These are phyloP conservation scores for Phytophthora europaea DNA, from an alignment of 352 stramenopile genomes.

Conservation along the genomic window DNA sequence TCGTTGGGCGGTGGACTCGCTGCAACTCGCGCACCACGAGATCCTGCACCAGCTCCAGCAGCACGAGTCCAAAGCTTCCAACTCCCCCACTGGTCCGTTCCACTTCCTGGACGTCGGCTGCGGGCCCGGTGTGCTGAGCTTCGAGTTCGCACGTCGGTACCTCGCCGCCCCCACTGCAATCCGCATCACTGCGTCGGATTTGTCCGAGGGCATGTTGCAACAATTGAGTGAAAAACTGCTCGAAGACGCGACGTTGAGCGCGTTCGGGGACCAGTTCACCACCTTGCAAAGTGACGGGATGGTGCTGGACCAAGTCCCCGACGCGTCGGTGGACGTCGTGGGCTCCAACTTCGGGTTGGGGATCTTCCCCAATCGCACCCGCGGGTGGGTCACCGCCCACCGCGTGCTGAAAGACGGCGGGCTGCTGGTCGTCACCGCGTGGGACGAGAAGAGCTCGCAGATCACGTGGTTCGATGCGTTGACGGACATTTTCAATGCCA, in stretches of 20 bases:
- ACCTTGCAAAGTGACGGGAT: slow-evolving; percentile 55
- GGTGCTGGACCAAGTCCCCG: slow-evolving; percentile 39
- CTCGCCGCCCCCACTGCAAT: slow-evolving; percentile 20
- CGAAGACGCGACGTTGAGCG: slow-evolving; percentile 18
- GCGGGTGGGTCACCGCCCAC: slow-evolving; percentile 40
- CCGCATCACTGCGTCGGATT: slow-evolving; percentile 52
- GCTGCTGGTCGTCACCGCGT: slow-evolving; percentile 51
- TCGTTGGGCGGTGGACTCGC: slow-evolving; percentile 35
- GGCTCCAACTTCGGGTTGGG: slow-evolving; percentile 58
- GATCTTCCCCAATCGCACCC: slow-evolving; percentile 51
- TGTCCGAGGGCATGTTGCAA: slow-evolving; percentile 53
- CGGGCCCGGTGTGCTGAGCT: slow-evolving; percentile 42
- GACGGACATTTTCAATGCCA: slow-evolving; percentile 41
- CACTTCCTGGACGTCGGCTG: slow-evolving; percentile 53
- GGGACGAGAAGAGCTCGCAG: slow-evolving; percentile 51
- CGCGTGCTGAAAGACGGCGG: slow-evolving; percentile 54
- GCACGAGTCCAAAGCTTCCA: slow-evolving; percentile 20
- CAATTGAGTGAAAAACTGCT: slow-evolving; percentile 37
- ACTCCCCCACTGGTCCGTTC: slow-evolving; percentile 8
- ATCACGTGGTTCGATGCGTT: slow-evolving; percentile 47
- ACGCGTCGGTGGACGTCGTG: slow-evolving; percentile 45
- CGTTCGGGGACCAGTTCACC: slow-evolving; percentile 37
- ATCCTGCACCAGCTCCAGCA: slow-evolving; percentile 29
- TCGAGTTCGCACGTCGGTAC: slow-evolving; percentile 50
- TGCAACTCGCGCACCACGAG: slow-evolving; percentile 41